Evolutionary conservation across 2,329 filamentous ascomycete species (phyloP).

Genomic region (Claviceps digitariae): DNA sequence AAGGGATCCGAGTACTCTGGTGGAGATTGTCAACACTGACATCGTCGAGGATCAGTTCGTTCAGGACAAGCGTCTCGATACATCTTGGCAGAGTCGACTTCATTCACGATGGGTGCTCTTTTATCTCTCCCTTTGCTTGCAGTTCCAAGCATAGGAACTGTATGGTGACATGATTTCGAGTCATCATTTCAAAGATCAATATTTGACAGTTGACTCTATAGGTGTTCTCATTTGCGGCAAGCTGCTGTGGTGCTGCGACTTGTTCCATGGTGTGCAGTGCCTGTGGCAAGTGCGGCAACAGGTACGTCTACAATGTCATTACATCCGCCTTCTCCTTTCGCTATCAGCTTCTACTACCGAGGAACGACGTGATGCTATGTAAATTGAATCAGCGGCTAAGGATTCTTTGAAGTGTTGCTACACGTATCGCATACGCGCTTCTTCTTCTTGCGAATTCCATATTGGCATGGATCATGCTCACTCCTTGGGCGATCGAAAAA

Average conservation of each 20-base stretch:
- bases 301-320: constrained; percentile 32
- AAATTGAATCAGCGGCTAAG: background rate
- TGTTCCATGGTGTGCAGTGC: constrained; percentile 92
- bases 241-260: constrained; percentile 92
- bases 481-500: constrained; percentile 94
- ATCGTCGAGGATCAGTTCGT: too few relatives aligned
- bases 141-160: constrained; percentile 71
- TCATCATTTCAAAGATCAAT: background rate
- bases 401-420: constrained; percentile 57
- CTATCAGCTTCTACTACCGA: background rate
- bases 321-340: background rate
- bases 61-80: background rate
- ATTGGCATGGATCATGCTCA: constrained; percentile 97
- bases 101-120: constrained; percentile 64
- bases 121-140: constrained; percentile 83
- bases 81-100: background rate
- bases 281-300: constrained; percentile 95
- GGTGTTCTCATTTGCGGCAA: constrained; percentile 67
- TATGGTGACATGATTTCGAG: constrained; percentile 34
- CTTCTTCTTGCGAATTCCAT: constrained; percentile 95
- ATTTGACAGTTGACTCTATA: constrained; percentile 20
- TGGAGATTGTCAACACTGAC: too few relatives aligned
- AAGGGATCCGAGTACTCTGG: too few relatives aligned
- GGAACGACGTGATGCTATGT: background rate
- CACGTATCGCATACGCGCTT: constrained; percentile 89